These are phyloP conservation scores for Astragalus glycyphyllos DNA, from an alignment of 306 rosid genomes.

Conservation along the genomic window DNA sequence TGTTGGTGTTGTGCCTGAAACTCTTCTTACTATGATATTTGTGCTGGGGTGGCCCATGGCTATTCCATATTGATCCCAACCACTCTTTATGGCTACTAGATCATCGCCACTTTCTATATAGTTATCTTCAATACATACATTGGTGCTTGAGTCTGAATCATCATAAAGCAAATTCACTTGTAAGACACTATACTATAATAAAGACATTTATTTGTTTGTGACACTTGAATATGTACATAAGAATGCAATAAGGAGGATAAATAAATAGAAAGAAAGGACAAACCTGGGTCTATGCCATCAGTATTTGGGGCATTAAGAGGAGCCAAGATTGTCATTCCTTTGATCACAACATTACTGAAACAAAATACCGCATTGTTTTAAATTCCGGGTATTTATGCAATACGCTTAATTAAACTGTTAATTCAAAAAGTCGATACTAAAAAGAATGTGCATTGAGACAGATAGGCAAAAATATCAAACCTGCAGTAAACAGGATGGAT, in stretches of 20 bases:
- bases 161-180: constrained; percentile 29
- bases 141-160: constrained; percentile 76
- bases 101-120: constrained; percentile 98
- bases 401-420: too few relatives aligned
- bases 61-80: constrained; percentile 98
- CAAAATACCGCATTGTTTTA: constrained; percentile 27
- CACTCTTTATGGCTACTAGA: constrained; percentile 92
- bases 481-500: constrained; percentile 96
- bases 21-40: constrained; percentile 79
- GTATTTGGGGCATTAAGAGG: constrained; percentile 97
- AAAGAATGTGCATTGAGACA: constrained; percentile 6
- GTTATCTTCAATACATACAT: constrained; percentile 90
- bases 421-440: background rate
- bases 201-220: background rate
- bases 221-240: background rate
- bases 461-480: constrained; percentile 47
- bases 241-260: background rate
- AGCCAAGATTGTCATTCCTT: constrained; percentile 93
- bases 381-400: background rate
- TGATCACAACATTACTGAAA: constrained; percentile 90
- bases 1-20: constrained; percentile 93
- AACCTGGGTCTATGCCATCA: constrained; percentile 96
- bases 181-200: background rate
- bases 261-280: constrained; percentile 1
- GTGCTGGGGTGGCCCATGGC: constrained; percentile 70